Conservation (phyloP, 257 asterid genomes). For the Scutellaria galericulata region DNA sequence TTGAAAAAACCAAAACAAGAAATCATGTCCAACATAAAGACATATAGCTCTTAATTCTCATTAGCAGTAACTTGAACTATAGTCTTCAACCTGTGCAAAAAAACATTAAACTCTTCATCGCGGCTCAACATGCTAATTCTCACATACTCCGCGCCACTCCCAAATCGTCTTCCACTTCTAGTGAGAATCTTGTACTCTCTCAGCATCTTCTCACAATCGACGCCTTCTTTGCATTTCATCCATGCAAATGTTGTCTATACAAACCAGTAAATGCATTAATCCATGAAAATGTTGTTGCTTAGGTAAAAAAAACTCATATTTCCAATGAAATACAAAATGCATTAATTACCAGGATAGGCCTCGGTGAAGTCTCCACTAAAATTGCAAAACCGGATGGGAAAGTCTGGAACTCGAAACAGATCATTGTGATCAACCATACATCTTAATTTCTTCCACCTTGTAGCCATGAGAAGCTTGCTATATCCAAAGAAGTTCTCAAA, state of each 20-base stretch:
- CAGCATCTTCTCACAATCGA: conserved; percentile 50
- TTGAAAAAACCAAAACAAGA: too few relatives aligned
- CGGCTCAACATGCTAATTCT: neutral
- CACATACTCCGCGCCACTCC: conserved; percentile 33
- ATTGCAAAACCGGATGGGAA: conserved; percentile 51
- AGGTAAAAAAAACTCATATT: neutral
- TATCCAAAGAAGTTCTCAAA: conserved; percentile 52
- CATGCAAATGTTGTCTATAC: conserved; percentile 74
- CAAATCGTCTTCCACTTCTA: conserved; percentile 67
- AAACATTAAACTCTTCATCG: neutral
- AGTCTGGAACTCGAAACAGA: conserved; percentile 45
- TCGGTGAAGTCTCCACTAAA: conserved; percentile 44
- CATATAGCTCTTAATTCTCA: neutral
- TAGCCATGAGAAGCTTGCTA: conserved; percentile 41
- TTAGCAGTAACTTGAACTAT: neutral
- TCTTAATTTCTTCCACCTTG: conserved; percentile 64
- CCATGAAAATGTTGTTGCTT: too few relatives aligned
- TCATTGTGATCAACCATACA: conserved; percentile 30
- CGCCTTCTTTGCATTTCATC: conserved; percentile 52
- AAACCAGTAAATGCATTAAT: neutral
- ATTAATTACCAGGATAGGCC: conserved; percentile 60
- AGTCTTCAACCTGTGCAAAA: neutral
- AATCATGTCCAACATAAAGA: too few relatives aligned
- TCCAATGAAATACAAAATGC: neutral
- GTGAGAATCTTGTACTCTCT: conserved; percentile 50